Base-by-base conservation (phyloP, 176 grass and related monocot species). In the Dendrocalamus sinicus region DNA sequence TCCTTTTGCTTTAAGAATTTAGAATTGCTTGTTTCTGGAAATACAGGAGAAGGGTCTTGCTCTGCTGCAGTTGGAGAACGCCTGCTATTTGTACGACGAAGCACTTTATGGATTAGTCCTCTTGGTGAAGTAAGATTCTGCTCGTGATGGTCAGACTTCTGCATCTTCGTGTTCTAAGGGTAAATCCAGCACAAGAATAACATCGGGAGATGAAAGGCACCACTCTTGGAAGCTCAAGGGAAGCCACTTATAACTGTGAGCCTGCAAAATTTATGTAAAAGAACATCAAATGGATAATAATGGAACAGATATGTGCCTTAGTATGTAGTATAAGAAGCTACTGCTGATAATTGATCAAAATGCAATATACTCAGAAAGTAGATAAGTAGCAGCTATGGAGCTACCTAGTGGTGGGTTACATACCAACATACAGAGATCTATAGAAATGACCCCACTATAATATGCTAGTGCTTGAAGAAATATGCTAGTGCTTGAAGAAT, bases 21-120 rank as follows among this genome's bases (percentile, higher is more conserved):
- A 79, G 77, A 46, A 58, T 87, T 96, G 84, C 82, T 91, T 96
- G 87, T 93, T 79, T 99, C 94, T 51, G 89, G 89, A 86, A 95
- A 94, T 72, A 96, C 94, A 83, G 92, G 92, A 76, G 92, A 90
- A 77, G 79, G 77, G 55, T 96, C 90, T 67, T 94, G 94, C 17
- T 91, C 92, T 52, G 87, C 69, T 63, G 82, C 85, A 85, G 82
- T 90, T 41, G 90, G 87, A 63, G 92, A 92, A 63, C 84, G 88
- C 71, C 79, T 95, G 75, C 97, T 86, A 86, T 53, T 96, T 64
- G 89, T 92, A 84, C 86, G 90, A 69, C 88, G 90, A 71, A 91
- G 60, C 59, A 91, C 86, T 88, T 96, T 93, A 91, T 90, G 88
- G 20, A 92, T 88, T 60, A 92, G 83, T 60, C 86, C 92, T 91